Evolutionary conservation across 2,329 filamentous ascomycete species (phyloP).

Genomic region (Delphinella strobiligena): DNA sequence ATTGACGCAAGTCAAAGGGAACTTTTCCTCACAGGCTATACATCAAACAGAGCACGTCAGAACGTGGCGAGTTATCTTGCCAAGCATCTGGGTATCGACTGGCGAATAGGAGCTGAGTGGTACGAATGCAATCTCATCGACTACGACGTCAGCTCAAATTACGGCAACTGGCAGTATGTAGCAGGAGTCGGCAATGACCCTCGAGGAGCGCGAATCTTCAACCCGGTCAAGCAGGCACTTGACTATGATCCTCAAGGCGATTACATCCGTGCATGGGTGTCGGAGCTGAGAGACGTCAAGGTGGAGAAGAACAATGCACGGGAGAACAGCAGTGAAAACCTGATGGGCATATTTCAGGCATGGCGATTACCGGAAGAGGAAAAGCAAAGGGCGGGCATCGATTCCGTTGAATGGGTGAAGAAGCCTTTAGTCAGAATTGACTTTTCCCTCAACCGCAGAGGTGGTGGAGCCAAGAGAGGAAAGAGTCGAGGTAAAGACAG

Average conservation of each 20-base stretch:
- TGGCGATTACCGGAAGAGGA: conserved; percentile 52
- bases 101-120: conserved; percentile 72
- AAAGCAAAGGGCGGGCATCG: conserved; percentile 44
- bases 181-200: conserved; percentile 72
- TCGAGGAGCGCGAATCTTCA: conserved; percentile 61
- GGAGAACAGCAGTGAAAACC: conserved; percentile 17
- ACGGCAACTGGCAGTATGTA: conserved; percentile 63
- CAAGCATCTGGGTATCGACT: conserved; percentile 64
- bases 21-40: conserved; percentile 63
- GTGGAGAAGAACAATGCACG: conserved; percentile 7
- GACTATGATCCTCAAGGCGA: conserved; percentile 61
- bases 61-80: conserved; percentile 65
- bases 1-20: conserved; percentile 71
- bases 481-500: conserved; percentile 17
- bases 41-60: conserved; percentile 62
- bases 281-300: conserved; percentile 47
- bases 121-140: conserved; percentile 65
- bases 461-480: conserved; percentile 19
- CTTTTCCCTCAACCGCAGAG: conserved; percentile 42
- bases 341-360: conserved; percentile 55
- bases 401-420: conserved; percentile 52
- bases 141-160: conserved; percentile 66
- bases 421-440: conserved; percentile 54
- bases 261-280: conserved; percentile 64
- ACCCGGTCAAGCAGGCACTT: conserved; percentile 67